Evolutionary conservation across 352 stramenopile species (phyloP).

Genomic region (Phytophthora syringae): DNA sequence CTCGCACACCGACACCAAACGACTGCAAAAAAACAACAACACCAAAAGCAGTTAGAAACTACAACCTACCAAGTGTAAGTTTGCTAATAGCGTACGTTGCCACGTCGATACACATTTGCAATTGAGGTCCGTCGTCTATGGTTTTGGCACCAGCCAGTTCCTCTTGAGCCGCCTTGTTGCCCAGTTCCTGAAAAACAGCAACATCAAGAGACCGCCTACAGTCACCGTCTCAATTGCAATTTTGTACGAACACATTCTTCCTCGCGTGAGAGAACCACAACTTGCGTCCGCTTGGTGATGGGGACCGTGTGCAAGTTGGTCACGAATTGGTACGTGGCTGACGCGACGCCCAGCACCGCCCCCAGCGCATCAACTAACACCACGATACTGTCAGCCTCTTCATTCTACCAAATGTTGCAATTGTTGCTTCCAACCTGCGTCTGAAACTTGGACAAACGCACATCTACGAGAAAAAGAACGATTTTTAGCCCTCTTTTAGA

Average conservation of each 20-base stretch:
- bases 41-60: neutral
- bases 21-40: constrained; percentile 32
- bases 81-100: constrained; percentile 61
- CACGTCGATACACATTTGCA: constrained; percentile 68
- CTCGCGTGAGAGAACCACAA: constrained; percentile 68
- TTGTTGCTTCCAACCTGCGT: constrained; percentile 28
- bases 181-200: constrained; percentile 49
- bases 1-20: constrained; percentile 63
- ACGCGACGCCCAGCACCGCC: constrained; percentile 43
- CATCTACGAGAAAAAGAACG: constrained; percentile 36
- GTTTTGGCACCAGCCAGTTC: constrained; percentile 44
- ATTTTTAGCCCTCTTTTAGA: neutral
- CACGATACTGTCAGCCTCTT: neutral
- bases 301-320: constrained; percentile 74
- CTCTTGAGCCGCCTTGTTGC: constrained; percentile 50
- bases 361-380: constrained; percentile 50
- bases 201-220: neutral
- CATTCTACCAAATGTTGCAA: no score
- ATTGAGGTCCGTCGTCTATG: constrained; percentile 52
- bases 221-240: neutral
- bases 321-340: constrained; percentile 70
- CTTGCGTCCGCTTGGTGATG: constrained; percentile 69
- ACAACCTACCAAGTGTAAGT: neutral
- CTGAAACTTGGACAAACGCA: constrained; percentile 57
- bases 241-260: constrained; percentile 61